These are phyloP conservation scores for Chaetomium sp. DNA, from an alignment of 2,329 filamentous ascomycete species.

Conservation along the genomic window DNA sequence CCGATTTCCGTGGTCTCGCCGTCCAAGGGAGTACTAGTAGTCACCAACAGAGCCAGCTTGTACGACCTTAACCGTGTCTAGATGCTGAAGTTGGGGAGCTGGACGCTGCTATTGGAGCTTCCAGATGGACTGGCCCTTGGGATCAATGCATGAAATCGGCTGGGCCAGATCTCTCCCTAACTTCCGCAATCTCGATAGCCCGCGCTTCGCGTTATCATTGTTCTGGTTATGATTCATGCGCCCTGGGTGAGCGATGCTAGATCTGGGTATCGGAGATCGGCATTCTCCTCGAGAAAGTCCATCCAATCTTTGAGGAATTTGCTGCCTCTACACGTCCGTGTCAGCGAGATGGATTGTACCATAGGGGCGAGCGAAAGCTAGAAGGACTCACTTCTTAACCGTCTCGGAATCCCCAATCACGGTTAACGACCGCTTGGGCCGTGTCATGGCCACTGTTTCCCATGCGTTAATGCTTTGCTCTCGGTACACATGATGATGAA, in stretches of 20 bases:
- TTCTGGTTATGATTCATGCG: slow-evolving; percentile 17
- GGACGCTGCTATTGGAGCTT: background rate
- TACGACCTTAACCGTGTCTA: background rate
- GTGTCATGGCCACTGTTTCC: slow-evolving; percentile 82
- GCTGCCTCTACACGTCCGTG: slow-evolving; percentile 57
- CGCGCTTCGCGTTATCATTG: background rate
- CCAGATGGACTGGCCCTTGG: background rate
- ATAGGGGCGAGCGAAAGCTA: background rate
- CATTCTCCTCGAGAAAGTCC: slow-evolving; percentile 80
- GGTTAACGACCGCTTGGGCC: slow-evolving; percentile 82
- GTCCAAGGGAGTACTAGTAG: background rate
- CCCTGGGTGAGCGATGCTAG: slow-evolving; percentile 35
- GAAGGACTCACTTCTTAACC: slow-evolving; percentile 65
- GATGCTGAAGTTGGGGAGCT: background rate
- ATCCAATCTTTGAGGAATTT: slow-evolving; percentile 87
- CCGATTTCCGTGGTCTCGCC: background rate
- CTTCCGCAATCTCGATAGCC: background rate
- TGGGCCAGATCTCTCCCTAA: background rate
- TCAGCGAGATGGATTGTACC: slow-evolving; percentile 10
- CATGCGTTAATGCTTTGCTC: slow-evolving; percentile 23
- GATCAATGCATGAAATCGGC: background rate
- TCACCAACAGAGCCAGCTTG: background rate
- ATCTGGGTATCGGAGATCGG: slow-evolving; percentile 85
- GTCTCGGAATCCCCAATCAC: slow-evolving; percentile 94
- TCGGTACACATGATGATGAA: background rate